Base-by-base conservation (phyloP, 1,139 yeast genomes). In the Geotrichum restrictum region DNA sequence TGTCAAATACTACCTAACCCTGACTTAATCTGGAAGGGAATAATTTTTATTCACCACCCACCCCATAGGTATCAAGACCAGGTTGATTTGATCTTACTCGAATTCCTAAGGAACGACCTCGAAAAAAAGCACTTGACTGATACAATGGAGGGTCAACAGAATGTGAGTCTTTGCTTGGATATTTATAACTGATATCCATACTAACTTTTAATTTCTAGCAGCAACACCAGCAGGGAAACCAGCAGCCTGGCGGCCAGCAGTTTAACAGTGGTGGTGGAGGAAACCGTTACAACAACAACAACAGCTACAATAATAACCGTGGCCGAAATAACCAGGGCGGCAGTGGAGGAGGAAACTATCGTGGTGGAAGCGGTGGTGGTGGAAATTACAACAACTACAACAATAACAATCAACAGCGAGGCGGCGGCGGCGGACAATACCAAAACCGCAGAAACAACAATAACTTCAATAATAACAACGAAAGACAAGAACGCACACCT, bases 401-500 rank as follows among this genome's bases (percentile, higher is more conserved):
- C 32, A 43, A 52, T 22, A 40, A 36, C 45, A 46, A 32, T 16
- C 19, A 49, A 39, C 38, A 45, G 19, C 39, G 46, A n/a, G 52
- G 53, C 18, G 36, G 50, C 42, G 47, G 56, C 18, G 54, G 48
- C 14, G 53, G 56, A 11, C 33, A 44, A 22, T 11, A 41, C 47
- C 40, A 49, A 27, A 44, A 44, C 48, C 19, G 48, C 46, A 39
- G 49, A 22, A 44, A 50, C 29, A 50, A 48, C 47, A 24, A 47
- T 14, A 57, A 59, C 56, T 61, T 56, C 48, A 63, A 58, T 41
- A 51, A 59, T 60, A 59, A 54, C 58, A 57, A 54, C 55, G 59
- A 59, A 55, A 63, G 52, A n/a, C 56, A 52, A 32, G 60, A 64
- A 49, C 57, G 61, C 41, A 57, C 59, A 34, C 64, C 70, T 10